Conservation (phyloP, 768 basidiomycete genomes). For the Suillus ampliporus region DNA sequence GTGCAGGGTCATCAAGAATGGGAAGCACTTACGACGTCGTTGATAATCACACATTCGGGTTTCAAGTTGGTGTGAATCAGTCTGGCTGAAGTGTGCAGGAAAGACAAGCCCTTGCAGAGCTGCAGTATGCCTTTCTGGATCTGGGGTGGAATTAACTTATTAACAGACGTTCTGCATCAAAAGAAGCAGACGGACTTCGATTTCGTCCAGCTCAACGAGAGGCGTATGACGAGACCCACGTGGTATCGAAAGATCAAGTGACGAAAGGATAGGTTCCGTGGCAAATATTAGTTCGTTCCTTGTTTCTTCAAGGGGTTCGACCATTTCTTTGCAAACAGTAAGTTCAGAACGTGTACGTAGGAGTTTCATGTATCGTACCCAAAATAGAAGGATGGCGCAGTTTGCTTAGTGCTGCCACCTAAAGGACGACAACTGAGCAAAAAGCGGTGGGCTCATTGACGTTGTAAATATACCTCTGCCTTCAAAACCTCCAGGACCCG, state of each 20-base stretch:
- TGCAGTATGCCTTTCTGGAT: conserved; percentile 98
- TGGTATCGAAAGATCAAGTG: conserved; percentile 77
- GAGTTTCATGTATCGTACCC: conserved; percentile 49
- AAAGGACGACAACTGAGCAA: conserved; percentile 10
- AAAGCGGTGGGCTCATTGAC: conserved; percentile 5
- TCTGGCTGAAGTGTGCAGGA: conserved; percentile 91
- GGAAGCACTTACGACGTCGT: conserved; percentile 68
- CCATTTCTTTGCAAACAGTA: conserved; percentile 72
- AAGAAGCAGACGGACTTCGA: conserved; percentile 66
- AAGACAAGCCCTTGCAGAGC: conserved; percentile 86
- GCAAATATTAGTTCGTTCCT: conserved; percentile 90
- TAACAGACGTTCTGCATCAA: not conserved
- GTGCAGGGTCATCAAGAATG: conserved; percentile 1
- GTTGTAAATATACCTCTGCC: conserved; percentile 67
- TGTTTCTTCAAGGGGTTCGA: conserved; percentile 95
- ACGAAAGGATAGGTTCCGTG: conserved; percentile 87
- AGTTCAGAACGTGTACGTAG: conserved; percentile 7
- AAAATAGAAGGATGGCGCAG: conserved; percentile 93
- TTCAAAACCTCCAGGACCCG: conserved; percentile 85
- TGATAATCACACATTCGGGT: conserved; percentile 88
- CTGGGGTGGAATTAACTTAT: conserved; percentile 41
- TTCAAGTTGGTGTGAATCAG: conserved; percentile 91
- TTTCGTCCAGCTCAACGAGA: conserved; percentile 89
- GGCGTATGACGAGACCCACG: conserved; percentile 60
- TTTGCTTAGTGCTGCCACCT: conserved; percentile 85